phyloP scores from a whole-genome alignment of 2,329 filamentous ascomycete species.

The Stachybotrys chlorohalonatus region DNA sequence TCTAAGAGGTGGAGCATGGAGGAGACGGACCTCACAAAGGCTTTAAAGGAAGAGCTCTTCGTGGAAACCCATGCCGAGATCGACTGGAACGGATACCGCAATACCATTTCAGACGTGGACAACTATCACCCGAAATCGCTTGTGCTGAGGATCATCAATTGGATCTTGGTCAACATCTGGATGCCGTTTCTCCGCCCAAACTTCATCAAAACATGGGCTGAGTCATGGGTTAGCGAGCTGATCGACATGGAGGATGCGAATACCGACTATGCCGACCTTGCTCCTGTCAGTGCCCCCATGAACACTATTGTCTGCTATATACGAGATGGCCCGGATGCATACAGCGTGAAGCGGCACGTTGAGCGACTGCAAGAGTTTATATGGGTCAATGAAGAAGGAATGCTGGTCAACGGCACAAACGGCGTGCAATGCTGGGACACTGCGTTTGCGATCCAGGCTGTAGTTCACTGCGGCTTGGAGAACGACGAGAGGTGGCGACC shows the following conservation, averaged over 20 bases:
- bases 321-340: conserved; percentile 67
- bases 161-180: conserved; percentile 71
- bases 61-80: conserved; percentile 70
- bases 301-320: conserved; percentile 84
- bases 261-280: conserved; percentile 77
- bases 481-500: conserved; percentile 66
- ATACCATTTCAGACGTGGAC: conserved; percentile 69
- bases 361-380: conserved; percentile 79
- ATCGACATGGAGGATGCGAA: conserved; percentile 90
- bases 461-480: conserved; percentile 71
- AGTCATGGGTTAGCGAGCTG: conserved; percentile 73
- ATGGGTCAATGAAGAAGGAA: conserved; percentile 86
- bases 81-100: conserved; percentile 68
- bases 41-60: conserved; percentile 74
- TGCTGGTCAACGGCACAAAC: conserved; percentile 94
- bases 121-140: conserved; percentile 92
- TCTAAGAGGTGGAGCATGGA: conserved; percentile 75
- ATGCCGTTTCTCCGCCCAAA: conserved; percentile 65
- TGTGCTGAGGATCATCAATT: conserved; percentile 72
- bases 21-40: conserved; percentile 62
- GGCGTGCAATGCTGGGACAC: conserved; percentile 99
- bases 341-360: conserved; percentile 64
- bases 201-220: conserved; percentile 58
- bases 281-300: conserved; percentile 84
- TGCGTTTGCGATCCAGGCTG: conserved; percentile 76